Base-by-base conservation (phyloP, 1,284 basidiomycete genomes). In the Tylopilus orsonianus region DNA sequence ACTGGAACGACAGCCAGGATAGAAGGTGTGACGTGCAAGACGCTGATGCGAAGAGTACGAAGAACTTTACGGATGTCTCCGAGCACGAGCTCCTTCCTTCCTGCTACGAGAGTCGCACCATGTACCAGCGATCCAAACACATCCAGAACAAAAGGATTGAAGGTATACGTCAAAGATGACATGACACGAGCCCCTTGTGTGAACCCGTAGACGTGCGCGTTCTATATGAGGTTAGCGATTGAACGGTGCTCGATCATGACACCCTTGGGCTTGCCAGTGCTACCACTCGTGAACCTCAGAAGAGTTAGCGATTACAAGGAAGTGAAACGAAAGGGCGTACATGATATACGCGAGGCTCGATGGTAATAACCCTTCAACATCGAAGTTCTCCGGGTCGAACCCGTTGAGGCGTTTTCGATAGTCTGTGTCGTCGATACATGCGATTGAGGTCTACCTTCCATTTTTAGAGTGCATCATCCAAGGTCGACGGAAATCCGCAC, bases 181-280 rank as follows among this genome's bases (percentile, higher is more conserved):
- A 64, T 48, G 42, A 64, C 60, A 32, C 62, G 62, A 22, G 27
- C 50, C 24, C 59, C 59, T 44, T 52, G 51, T 5, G 19, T 34
- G 46, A 61, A 61, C 14, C 62, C 62, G 39, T 66, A 62, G 9
- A 56, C 47, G 5, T 41, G 38, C 16, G 62, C 62, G 37, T 54
- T 54, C 44, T 63, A 60, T 32, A 64, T 55, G 1, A 65, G 52
- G 27, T 68, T 68, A 14, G 57, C 51, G 8, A 68, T 68, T n/a
- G 64, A 65, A 7, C 62, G 56, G 41, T 68, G 66, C 46, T 64
- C 62, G 37, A 69, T 56, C 59, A 63, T 63, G 29, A 61, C 59
- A n/a, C 59, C 59, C 38, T 61, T 61, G 8, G 59, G 59, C 37
- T 57, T 61, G 14, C 59, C 61, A 12, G 59, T 59, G 34, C 61